These are phyloP conservation scores for Lentithecium fluviatile DNA, from an alignment of 495 filamentous ascomycete species.

Conservation along the genomic window DNA sequence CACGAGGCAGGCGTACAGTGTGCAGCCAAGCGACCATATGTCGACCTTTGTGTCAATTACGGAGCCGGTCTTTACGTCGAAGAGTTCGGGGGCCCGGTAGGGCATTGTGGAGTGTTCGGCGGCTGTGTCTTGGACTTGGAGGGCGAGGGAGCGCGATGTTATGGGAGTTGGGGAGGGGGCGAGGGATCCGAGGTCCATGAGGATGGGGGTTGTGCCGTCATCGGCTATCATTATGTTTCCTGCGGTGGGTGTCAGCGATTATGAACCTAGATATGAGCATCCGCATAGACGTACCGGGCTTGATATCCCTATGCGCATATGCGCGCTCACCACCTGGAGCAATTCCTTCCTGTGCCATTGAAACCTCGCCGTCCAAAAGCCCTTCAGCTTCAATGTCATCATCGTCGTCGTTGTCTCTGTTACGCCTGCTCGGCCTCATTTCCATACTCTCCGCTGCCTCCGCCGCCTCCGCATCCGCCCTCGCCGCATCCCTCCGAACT, in stretches of 20 bases:
- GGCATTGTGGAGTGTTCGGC: conserved; percentile 98
- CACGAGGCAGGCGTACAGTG: conserved; percentile 90
- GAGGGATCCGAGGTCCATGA: conserved; percentile 98
- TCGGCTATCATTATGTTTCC: conserved; percentile 97
- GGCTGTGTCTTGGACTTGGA: conserved; percentile 88
- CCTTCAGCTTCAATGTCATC: conserved; percentile 74
- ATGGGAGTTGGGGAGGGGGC: conserved; percentile 88
- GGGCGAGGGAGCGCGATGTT: conserved; percentile 83
- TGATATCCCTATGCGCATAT: conserved; percentile 96
- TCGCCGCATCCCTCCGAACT: conserved; percentile 58
- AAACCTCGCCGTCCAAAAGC: conserved; percentile 82
- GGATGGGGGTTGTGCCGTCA: conserved; percentile 78
- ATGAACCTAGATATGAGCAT: not conserved
- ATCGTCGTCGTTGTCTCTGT: conserved; percentile 54
- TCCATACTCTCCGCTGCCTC: conserved; percentile 55
- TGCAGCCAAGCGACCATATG: conserved; percentile 96
- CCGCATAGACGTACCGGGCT: conserved; percentile 66
- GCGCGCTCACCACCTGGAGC: conserved; percentile 69
- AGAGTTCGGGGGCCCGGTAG: conserved; percentile 94
- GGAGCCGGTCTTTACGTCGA: conserved; percentile 93
- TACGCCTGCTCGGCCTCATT: conserved; percentile 44
- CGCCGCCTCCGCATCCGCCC: conserved; percentile 59
- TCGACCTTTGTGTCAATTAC: conserved; percentile 96
- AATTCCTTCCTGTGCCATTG: conserved; percentile 66
- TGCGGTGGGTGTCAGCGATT: conserved; percentile 39